phyloP scores from a whole-genome alignment of 139 green algal genomes.

The Micractinium sp. region DNA sequence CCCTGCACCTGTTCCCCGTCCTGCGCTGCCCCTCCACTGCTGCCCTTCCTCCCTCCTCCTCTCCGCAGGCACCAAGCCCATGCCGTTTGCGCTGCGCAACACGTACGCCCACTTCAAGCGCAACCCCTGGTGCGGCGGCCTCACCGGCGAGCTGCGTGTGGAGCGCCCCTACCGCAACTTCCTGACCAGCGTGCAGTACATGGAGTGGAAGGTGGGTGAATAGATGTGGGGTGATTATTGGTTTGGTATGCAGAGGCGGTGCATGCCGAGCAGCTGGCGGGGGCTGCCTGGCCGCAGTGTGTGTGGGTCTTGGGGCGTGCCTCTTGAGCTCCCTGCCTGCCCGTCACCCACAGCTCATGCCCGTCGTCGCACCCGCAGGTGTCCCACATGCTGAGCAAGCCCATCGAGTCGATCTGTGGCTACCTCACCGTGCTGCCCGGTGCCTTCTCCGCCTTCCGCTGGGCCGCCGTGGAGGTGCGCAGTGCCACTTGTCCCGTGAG shows the following conservation, averaged over 20 bases:
- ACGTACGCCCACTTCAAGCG: slow-evolving; percentile 50
- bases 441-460: slow-evolving; percentile 56
- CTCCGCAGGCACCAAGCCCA: slow-evolving; percentile 44
- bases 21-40: background rate
- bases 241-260: no score
- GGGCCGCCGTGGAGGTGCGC: slow-evolving; percentile 45
- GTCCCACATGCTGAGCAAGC: slow-evolving; percentile 51
- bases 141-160: slow-evolving; percentile 49
- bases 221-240: background rate
- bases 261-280: background rate
- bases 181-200: slow-evolving; percentile 51
- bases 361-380: slow-evolving; percentile 4
- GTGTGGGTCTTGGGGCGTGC: background rate
- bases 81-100: slow-evolving; percentile 46
- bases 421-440: slow-evolving; percentile 54
- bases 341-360: background rate
- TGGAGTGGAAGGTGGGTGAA: slow-evolving; percentile 52
- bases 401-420: slow-evolving; percentile 55
- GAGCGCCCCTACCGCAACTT: slow-evolving; percentile 54
- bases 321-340: background rate
- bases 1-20: background rate
- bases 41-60: background rate
- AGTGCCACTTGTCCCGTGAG: no score
- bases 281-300: background rate
- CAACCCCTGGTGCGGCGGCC: slow-evolving; percentile 48